These are phyloP conservation scores for Saccharomycopsis fodiens DNA, from an alignment of 805 yeast genomes.

Conservation along the genomic window DNA sequence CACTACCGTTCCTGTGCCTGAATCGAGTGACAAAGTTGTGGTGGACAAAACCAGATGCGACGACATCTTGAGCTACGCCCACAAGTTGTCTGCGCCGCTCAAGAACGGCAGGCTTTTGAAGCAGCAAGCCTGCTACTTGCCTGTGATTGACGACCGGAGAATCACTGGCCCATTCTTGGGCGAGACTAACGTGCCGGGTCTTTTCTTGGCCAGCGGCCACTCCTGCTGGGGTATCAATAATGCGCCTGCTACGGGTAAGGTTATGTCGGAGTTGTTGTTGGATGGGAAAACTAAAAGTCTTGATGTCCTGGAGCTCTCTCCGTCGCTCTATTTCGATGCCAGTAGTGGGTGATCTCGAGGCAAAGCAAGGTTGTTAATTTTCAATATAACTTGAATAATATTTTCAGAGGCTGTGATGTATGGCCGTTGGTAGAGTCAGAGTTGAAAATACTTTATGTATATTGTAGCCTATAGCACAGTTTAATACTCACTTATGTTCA, in stretches of 20 bases:
- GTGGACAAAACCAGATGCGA: constrained; percentile 85
- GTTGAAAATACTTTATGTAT: background rate
- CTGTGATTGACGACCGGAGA: constrained; percentile 89
- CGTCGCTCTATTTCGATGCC: constrained; percentile 81
- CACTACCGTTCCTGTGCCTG: constrained; percentile 83
- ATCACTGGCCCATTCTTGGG: constrained; percentile 92
- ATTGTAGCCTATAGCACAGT: no score
- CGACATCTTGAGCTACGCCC: constrained; percentile 73
- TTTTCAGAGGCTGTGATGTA: background rate
- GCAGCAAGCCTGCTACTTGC: constrained; percentile 92
- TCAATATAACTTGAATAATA: no score
- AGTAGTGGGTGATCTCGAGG: constrained; percentile 25
- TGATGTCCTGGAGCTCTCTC: constrained; percentile 76
- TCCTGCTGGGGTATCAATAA: constrained; percentile 99
- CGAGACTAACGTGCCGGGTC: constrained; percentile 75
- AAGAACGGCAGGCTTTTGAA: constrained; percentile 67
- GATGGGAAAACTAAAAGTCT: constrained; percentile 80
- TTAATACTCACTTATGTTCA: no score
- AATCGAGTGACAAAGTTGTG: constrained; percentile 87
- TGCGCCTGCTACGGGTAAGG: constrained; percentile 94
- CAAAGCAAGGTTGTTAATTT: background rate
- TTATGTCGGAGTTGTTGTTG: constrained; percentile 76
- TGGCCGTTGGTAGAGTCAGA: background rate
- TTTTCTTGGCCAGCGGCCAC: constrained; percentile 85
- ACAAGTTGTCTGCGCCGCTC: constrained; percentile 63